phyloP scores from a whole-genome alignment of 345 rosid species.

The Raphanus raphanistrum region DNA sequence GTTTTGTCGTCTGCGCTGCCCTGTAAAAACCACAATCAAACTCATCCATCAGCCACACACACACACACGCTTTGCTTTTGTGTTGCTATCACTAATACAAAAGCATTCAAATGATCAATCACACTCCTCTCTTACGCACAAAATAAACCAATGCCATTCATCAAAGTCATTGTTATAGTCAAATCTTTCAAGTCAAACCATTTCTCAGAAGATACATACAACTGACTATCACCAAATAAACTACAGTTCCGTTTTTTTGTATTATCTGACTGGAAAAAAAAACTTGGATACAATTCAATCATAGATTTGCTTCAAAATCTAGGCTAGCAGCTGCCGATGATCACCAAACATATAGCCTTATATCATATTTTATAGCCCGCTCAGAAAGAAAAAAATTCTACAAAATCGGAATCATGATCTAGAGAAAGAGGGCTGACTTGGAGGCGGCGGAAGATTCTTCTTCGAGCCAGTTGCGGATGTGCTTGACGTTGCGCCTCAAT shows the following conservation, averaged over 20 bases:
- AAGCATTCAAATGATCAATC: not conserved
- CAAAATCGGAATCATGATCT: not conserved
- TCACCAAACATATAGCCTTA: too few relatives aligned
- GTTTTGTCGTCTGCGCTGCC: conserved; percentile 61
- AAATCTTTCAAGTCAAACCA: not conserved
- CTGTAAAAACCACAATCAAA: conserved; percentile 43
- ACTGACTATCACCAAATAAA: not conserved
- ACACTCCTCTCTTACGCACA: not conserved
- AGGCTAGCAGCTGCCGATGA: conserved; percentile 1
- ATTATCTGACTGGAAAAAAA: not conserved
- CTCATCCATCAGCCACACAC: conserved; percentile 16
- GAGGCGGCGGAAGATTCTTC: conserved; percentile 82
- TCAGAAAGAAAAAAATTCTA: not conserved
- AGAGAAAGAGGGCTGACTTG: conserved; percentile 45
- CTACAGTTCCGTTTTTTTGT: not conserved
- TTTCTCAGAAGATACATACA: not conserved
- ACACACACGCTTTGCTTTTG: not conserved
- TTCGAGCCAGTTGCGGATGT: conserved; percentile 88
- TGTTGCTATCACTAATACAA: not conserved
- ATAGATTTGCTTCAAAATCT: not conserved
- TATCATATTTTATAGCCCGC: not conserved
- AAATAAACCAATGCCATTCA: not conserved
- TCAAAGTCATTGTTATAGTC: not conserved
- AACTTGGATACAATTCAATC: not conserved
- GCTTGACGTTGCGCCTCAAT: conserved; percentile 83